Conservation (phyloP, 192 early-diverging fungal species). For the Pilobolus umbonatus region DNA sequence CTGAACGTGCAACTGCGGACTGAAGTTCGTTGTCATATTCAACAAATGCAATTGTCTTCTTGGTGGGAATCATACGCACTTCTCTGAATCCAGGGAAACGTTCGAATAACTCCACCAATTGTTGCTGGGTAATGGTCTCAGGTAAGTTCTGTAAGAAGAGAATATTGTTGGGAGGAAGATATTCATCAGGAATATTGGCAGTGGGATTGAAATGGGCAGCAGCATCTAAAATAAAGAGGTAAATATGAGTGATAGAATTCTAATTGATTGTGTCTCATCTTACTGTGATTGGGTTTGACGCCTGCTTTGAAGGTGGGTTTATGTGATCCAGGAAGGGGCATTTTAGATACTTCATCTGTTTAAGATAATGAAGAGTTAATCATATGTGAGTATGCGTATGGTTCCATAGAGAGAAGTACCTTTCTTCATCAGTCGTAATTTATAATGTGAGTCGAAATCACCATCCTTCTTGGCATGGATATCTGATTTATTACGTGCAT, state of each 20-base stretch:
- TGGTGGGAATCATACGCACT: slow-evolving; percentile 89
- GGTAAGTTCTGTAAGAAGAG: slow-evolving; percentile 91
- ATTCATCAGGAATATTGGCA: slow-evolving; percentile 60
- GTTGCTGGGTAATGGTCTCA: slow-evolving; percentile 56
- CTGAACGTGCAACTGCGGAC: slow-evolving; percentile 72
- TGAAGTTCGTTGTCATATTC: slow-evolving; percentile 89
- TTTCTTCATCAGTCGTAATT: slow-evolving; percentile 55
- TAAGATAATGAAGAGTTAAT: neutral
- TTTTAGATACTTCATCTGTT: slow-evolving; percentile 15
- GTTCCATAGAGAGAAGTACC: slow-evolving; percentile 38
- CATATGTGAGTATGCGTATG: neutral
- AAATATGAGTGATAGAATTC: neutral
- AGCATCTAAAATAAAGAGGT: neutral
- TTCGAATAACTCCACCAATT: slow-evolving; percentile 67
- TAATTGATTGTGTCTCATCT: neutral
- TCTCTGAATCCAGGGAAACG: slow-evolving; percentile 88
- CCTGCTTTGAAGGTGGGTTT: slow-evolving; percentile 27
- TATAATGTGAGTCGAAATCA: slow-evolving; percentile 60
- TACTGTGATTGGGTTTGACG: slow-evolving; percentile 11
- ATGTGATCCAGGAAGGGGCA: slow-evolving; percentile 29
- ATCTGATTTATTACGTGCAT: slow-evolving; percentile 48
- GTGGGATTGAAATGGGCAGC: slow-evolving; percentile 11
- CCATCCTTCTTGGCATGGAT: slow-evolving; percentile 66
- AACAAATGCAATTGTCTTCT: slow-evolving; percentile 93
- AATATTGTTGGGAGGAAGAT: slow-evolving; percentile 86